Base-by-base conservation (phyloP, 2,329 filamentous ascomycete genomes). In the Ceratocystis cacaofunesta region DNA sequence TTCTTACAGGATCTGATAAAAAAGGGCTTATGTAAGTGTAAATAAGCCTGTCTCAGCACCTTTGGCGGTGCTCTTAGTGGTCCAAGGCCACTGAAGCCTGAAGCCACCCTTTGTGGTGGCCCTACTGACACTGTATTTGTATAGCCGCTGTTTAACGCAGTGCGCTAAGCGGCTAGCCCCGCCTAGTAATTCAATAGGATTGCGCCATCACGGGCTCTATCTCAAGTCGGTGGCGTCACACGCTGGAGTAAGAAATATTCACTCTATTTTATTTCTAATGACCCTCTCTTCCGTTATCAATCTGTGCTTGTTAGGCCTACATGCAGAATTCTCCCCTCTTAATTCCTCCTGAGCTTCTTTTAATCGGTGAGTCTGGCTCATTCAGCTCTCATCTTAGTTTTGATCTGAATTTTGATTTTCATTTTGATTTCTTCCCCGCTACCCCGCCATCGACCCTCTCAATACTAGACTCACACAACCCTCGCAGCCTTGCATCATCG, bases 241-340 rank as follows among this genome's bases (percentile, higher is more conserved):
- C n/a, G 28, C 48, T 19, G 55, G 41, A 50, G 17, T 52, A 50
- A 30, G 61, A 15, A 41, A 22, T 46, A 7, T 19, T 58, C 36
- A 30, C 36, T 32, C 25, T 28, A 19, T 50, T 55, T 36, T 55
- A 30, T 28, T 25, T 63, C 28, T 52, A 52, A 52, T n/a, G n/a
- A n/a, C 22, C 12, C 36, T 61, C 57, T 44, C 7, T 19, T 48
- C 60, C 30, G 50, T 66, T 66, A 66, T 64, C 65, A 66, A 66
- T 66, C 65, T 58, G 50, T 58, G 50, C 17, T 15, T 41, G 10
- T 41, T 41, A 15, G 36, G 12, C 36, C 36, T 41, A 41, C 36
- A 15, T 28, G 50, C 44, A 28, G 61, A 15, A 55, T 62, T 46
- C 17, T 17, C 60, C 46, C 12, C 32, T 66, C 43, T 36, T 30